Conservation (phyloP, 129 eudicot genomes). For the Pseudognaphalium luteoalbum region DNA sequence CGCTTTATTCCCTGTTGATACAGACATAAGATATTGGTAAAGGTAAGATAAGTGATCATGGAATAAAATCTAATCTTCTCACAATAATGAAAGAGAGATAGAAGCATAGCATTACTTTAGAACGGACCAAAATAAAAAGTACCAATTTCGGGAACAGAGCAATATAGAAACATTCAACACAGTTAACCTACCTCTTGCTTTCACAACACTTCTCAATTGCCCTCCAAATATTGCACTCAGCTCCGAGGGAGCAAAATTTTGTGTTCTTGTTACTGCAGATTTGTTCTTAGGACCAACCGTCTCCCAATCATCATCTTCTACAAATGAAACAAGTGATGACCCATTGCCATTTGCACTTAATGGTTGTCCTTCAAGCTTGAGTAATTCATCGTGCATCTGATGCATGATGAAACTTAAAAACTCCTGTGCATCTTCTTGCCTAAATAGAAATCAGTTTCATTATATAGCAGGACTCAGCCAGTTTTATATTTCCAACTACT, state of each 20-base stretch:
- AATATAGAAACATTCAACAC: not conserved
- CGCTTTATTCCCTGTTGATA: constrained; percentile 67
- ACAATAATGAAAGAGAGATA: not conserved
- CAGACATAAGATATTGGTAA: not conserved
- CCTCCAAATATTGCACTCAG: constrained; percentile 90
- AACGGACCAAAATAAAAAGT: not conserved
- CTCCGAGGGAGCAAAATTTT: constrained; percentile 72
- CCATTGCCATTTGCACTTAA: constrained; percentile 48
- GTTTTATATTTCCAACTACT: not conserved
- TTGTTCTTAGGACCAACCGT: constrained; percentile 95
- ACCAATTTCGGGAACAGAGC: not conserved
- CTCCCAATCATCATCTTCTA: constrained; percentile 97
- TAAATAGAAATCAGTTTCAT: constrained; percentile 22
- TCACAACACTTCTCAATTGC: constrained; percentile 82
- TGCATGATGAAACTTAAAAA: constrained; percentile 81
- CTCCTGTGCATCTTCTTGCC: constrained; percentile 99
- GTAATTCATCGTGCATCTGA: constrained; percentile 93
- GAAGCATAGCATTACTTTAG: not conserved
- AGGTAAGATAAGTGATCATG: not conserved
- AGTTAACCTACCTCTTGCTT: constrained; percentile 56
- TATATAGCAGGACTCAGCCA: not conserved
- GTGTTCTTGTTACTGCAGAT: constrained; percentile 95
- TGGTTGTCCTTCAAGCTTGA: constrained; percentile 74
- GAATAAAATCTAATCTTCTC: not conserved
- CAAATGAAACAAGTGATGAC: constrained; percentile 61